Percentiles rank a stretch among this genome's conserved stretches.
Conservation (phyloP, 768 basidiomycete genomes). For the Exidia glandulosa region DNA sequence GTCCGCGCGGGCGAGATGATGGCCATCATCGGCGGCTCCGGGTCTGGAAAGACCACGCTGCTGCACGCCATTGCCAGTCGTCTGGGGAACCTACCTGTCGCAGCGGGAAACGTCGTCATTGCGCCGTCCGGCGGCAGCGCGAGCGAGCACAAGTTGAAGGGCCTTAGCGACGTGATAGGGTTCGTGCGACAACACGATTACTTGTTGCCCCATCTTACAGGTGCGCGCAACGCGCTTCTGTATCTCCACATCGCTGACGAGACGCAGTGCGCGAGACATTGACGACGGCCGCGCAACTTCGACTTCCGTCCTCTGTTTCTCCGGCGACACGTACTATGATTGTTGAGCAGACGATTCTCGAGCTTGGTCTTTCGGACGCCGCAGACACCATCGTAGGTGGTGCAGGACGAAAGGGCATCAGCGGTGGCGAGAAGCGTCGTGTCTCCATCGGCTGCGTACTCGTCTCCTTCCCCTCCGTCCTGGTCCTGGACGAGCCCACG, state of each 20-base stretch:
- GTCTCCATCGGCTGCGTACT: conserved; percentile 33
- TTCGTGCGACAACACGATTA: conserved; percentile 32
- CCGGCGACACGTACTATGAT: conserved; percentile 18
- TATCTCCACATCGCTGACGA: neutral
- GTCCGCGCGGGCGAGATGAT: neutral
- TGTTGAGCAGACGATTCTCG: conserved; percentile 31
- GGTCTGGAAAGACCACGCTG: neutral
- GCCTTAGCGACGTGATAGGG: conserved; percentile 15
- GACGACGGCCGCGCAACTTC: conserved; percentile 24
- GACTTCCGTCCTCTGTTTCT: conserved; percentile 24
- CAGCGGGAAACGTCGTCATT: neutral
- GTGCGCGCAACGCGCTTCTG: conserved; percentile 7
- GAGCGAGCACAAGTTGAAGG: neutral
- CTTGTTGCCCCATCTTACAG: conserved; percentile 28
- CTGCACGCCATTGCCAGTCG: neutral
- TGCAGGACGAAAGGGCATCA: conserved; percentile 32
- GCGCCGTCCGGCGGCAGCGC: neutral
- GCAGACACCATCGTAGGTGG: conserved; percentile 36
- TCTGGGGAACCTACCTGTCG: neutral
- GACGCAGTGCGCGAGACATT: conserved; percentile 27
- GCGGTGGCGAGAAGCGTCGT: conserved; percentile 36
- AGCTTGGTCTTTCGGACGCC: conserved; percentile 31
- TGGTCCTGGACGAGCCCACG: conserved; percentile 33
- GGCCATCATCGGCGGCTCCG: conserved; percentile 1
- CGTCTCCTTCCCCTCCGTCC: conserved; percentile 32